Base-by-base conservation (phyloP, 257 asterid genomes). In the Hygrophila difformis region DNA sequence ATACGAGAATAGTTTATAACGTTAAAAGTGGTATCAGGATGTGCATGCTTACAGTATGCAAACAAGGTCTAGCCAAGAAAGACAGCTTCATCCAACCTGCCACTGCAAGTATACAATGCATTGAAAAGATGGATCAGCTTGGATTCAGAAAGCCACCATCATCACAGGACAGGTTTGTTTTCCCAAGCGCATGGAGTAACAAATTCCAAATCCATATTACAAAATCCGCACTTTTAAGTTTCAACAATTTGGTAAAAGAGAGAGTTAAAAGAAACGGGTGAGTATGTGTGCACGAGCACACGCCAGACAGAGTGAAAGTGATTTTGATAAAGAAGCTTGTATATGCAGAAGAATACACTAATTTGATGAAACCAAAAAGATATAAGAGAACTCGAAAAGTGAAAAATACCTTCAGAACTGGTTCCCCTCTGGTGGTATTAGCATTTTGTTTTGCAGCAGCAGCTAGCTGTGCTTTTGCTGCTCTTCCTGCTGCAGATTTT, bases 321-420 rank as follows among this genome's bases (percentile, higher is more conserved):
- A 18, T 11, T 29, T 0, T 12, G 40, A 51, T 10, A 6, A 37
- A 15, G 23, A 4, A 18, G 14, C 15, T 24, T 12, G 14, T 16
- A 15, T 38, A 43, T 43, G 23, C 40, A 12, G 12, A 16, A 31
- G 16, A 13, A 10, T 41, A n/a, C 53, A 50, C 34, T 6, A 8
- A 12, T 6, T 33, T 3, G 12, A 31, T 8, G 9, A 38, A 20
- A 16, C 13, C 26, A 9, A 3, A 44, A 13, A 13, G 12, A 18
- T 6, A 46, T 12, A 39, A 7, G 42, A 43, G 18, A 13, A 18
- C 22, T n/a, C n/a, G n/a, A n/a, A n/a, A n/a, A n/a, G n/a, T n/a
- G n/a, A n/a, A n/a, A n/a, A n/a, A 36, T 65, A 86, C 96, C 96
- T 87, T 87, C 15, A 87, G 85, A 56, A 69, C 81, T 12, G 96